A percentile compares a stretch with the other conserved stretches of the same genome.
phyloP scores from a whole-genome alignment of 2,329 filamentous ascomycete species.

The Chaetomiaceae sp. region DNA sequence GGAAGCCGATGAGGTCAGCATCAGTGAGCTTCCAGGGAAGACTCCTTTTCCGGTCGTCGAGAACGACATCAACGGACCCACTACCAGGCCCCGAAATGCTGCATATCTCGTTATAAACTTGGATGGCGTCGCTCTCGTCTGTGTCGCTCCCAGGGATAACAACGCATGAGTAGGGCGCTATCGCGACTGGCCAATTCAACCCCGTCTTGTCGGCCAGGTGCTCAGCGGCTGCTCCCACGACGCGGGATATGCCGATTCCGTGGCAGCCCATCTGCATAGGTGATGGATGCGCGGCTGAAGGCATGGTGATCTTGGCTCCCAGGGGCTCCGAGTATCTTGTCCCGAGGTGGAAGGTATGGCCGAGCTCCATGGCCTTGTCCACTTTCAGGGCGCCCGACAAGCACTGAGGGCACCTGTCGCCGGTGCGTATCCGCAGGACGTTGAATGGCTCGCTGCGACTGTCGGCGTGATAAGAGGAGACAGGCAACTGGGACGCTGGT shows the following conservation, averaged over 20 bases:
- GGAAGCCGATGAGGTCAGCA: constrained; percentile 85
- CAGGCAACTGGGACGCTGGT: neutral
- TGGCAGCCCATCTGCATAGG: constrained; percentile 93
- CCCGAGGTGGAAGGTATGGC: constrained; percentile 91
- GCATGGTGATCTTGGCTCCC: constrained; percentile 53
- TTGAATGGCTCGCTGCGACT: constrained; percentile 45
- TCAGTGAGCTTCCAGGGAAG: constrained; percentile 86
- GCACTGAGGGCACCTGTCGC: constrained; percentile 72
- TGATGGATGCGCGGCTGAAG: constrained; percentile 30
- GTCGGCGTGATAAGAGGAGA: neutral
- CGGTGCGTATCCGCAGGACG: constrained; percentile 60
- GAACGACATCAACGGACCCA: constrained; percentile 54
- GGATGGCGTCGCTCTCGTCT: constrained; percentile 15
- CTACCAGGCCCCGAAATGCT: neutral
- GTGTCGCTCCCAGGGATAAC: constrained; percentile 19
- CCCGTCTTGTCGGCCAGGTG: constrained; percentile 66
- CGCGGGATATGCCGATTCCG: constrained; percentile 86
- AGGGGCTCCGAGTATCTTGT: constrained; percentile 81
- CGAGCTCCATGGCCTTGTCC: constrained; percentile 78
- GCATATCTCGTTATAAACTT: constrained; percentile 18
- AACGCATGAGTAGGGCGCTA: constrained; percentile 65
- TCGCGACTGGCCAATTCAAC: constrained; percentile 80
- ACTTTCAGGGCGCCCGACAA: constrained; percentile 56
- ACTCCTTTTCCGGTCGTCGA: constrained; percentile 64
- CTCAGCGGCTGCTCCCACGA: constrained; percentile 82